A percentile compares a stretch with the other conserved stretches of the same genome.
phyloP scores from a whole-genome alignment of 768 basidiomycete species.

The Ramaria sp. region DNA sequence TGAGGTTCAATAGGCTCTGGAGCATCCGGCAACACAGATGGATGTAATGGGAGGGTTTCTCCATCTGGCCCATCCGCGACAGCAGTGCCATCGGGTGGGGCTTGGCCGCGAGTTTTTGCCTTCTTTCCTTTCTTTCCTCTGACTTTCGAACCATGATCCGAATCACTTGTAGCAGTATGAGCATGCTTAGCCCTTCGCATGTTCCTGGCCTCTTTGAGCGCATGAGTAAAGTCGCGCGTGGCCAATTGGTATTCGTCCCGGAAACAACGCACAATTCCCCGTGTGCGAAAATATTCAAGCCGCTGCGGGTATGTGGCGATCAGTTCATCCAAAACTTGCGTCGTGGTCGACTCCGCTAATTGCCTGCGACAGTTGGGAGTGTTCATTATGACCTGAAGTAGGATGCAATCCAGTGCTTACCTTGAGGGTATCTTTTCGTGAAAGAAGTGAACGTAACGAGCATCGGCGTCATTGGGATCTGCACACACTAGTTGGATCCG shows the following conservation, averaged over 20 bases:
- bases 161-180: constrained; percentile 33
- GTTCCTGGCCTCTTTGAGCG: constrained; percentile 65
- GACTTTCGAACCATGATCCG: constrained; percentile 29
- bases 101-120: constrained; percentile 39
- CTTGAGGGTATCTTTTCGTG: constrained; percentile 92
- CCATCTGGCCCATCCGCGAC: constrained; percentile 38
- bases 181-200: constrained; percentile 51
- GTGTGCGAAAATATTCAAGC: constrained; percentile 77
- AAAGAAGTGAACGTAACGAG: constrained; percentile 87
- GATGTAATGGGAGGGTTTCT: constrained; percentile 47
- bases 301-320: constrained; percentile 63
- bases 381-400: constrained; percentile 11
- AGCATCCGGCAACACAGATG: constrained; percentile 63
- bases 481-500: background rate
- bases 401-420: constrained; percentile 25
- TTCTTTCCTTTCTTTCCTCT: constrained; percentile 44
- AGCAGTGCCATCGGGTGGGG: constrained; percentile 57
- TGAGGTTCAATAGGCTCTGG: constrained; percentile 85
- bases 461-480: constrained; percentile 73
- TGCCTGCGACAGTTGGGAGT: constrained; percentile 37
- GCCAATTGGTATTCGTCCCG: constrained; percentile 71
- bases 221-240: constrained; percentile 70
- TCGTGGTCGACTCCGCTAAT: constrained; percentile 74
- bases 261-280: constrained; percentile 87
- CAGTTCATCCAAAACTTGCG: constrained; percentile 67